These are phyloP conservation scores for Leccinum huronense DNA, from an alignment of 1,284 basidiomycete species.

Conservation along the genomic window DNA sequence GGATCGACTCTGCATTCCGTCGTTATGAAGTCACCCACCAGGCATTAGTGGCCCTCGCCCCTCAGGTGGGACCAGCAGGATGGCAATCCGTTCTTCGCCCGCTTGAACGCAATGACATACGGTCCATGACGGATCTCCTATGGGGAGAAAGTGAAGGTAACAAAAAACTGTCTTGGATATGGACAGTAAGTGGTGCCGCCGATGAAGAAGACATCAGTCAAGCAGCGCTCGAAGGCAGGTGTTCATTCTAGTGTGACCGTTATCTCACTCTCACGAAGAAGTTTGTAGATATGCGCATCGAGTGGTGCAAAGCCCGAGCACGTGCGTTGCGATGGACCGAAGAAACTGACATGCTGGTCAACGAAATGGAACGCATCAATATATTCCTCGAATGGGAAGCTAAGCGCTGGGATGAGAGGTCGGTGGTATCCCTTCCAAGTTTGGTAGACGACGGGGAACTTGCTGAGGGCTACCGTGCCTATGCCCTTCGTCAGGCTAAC, in stretches of 20 bases:
- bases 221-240: not conserved
- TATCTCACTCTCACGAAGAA: not conserved
- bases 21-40: not conserved
- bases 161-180: slow-evolving; percentile 6
- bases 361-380: slow-evolving; percentile 1
- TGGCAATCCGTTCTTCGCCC: not conserved
- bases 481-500: slow-evolving; percentile 1
- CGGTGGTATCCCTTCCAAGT: not conserved
- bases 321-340: not conserved
- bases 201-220: not conserved
- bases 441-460: not conserved
- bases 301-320: slow-evolving; percentile 1
- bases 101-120: not conserved
- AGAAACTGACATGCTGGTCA: not conserved
- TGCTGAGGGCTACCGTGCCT: not conserved
- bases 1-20: not conserved
- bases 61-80: not conserved
- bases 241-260: not conserved
- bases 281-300: slow-evolving; percentile 2
- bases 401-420: not conserved
- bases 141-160: slow-evolving; percentile 3
- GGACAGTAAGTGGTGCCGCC: not conserved
- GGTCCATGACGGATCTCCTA: not conserved
- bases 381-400: slow-evolving; percentile 1
- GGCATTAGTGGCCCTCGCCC: not conserved